Evolutionary conservation across 306 rosid species (phyloP).

Genomic region (Mimosa pudica): DNA sequence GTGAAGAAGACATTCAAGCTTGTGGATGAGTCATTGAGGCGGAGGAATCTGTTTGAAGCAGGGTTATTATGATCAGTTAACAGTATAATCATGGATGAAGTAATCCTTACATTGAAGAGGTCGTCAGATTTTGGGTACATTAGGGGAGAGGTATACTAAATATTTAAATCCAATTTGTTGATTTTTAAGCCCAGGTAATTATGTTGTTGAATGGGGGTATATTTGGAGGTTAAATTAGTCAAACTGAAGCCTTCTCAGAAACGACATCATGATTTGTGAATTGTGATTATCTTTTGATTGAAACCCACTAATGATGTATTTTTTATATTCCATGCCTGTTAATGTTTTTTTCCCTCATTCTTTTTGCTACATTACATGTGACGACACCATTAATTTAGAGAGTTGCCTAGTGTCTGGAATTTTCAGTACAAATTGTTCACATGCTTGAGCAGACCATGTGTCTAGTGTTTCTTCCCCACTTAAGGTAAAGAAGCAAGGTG

Average conservation of each 20-base stretch:
- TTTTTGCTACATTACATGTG: neutral
- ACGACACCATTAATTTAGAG: neutral
- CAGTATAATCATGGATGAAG: slow-evolving; percentile 24
- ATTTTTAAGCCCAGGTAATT: slow-evolving; percentile 49
- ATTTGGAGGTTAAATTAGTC: slow-evolving; percentile 34
- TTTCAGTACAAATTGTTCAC: neutral
- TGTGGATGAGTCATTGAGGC: slow-evolving; percentile 89
- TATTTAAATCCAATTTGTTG: slow-evolving; percentile 59
- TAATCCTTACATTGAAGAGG: slow-evolving; percentile 36
- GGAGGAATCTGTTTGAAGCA: slow-evolving; percentile 93
- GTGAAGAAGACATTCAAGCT: slow-evolving; percentile 99
- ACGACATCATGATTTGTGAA: slow-evolving; percentile 41
- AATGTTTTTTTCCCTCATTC: neutral
- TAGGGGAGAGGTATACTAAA: slow-evolving; percentile 49
- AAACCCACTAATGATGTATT: slow-evolving; percentile 33
- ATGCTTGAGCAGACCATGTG: neutral
- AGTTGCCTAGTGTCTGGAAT: neutral
- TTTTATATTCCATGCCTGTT: slow-evolving; percentile 24
- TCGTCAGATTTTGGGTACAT: slow-evolving; percentile 52
- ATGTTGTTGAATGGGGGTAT: slow-evolving; percentile 49
- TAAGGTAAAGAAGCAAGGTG: neutral
- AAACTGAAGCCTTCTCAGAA: slow-evolving; percentile 31
- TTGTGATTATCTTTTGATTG: slow-evolving; percentile 29
- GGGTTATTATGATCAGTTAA: slow-evolving; percentile 75
- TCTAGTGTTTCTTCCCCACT: neutral